phyloP scores from a whole-genome alignment of 495 filamentous ascomycete species.

The Tuber indicum region DNA sequence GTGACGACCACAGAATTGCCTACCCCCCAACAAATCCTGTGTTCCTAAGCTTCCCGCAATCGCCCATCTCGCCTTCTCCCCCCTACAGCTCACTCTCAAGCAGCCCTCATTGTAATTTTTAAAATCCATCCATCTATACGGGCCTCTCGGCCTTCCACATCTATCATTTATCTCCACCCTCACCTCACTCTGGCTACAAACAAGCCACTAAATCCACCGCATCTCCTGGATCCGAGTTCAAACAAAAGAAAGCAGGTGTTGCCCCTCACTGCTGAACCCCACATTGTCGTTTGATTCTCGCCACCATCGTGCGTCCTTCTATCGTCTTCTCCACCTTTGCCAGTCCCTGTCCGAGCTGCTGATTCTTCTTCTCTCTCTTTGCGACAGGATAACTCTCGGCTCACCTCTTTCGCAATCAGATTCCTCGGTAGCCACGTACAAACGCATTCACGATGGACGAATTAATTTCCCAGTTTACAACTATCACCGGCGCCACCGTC shows the following conservation, averaged over 20 bases:
- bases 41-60: not conserved
- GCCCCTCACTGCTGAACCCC: constrained; percentile 4
- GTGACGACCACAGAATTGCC: not conserved
- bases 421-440: constrained; percentile 3
- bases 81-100: constrained; percentile 15
- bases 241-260: not conserved
- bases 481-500: constrained; percentile 56
- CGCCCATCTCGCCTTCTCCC: constrained; percentile 11
- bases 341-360: not conserved
- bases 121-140: not conserved
- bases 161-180: not conserved
- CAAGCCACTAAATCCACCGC: not conserved
- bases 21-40: not conserved
- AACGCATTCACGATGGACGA: constrained; percentile 53
- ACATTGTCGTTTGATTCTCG: not conserved
- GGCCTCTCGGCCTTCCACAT: not conserved
- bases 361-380: not conserved
- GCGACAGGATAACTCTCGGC: not conserved
- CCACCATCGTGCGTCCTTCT: not conserved
- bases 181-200: not conserved
- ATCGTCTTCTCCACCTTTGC: not conserved
- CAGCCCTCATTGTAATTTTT: constrained; percentile 8
- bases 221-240: not conserved
- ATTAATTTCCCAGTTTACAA: constrained; percentile 54
- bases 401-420: not conserved